Evolutionary conservation across 108 stramenopile species (phyloP).

Genomic region (Nitzschia inconspicua): DNA sequence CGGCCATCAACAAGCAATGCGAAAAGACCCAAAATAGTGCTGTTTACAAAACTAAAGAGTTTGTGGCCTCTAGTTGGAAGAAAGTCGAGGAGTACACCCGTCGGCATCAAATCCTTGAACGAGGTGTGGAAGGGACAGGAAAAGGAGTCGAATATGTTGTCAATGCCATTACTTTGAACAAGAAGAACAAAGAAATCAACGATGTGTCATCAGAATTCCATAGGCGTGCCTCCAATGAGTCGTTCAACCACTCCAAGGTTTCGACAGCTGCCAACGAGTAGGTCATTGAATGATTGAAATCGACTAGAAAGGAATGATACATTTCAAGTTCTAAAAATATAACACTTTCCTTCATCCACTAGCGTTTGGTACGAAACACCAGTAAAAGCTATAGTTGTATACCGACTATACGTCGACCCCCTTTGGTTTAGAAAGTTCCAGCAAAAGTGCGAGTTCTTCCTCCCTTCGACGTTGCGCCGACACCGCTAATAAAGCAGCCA

Average conservation of each 20-base stretch:
- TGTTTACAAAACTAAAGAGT: slow-evolving; percentile 1
- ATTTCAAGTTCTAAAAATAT: too few species aligned
- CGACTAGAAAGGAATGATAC: too few species aligned
- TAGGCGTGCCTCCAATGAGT: too few species aligned
- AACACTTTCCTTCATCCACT: too few species aligned
- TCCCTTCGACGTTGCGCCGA: slow-evolving; percentile 10
- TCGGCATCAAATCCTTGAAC: slow-evolving; percentile 27
- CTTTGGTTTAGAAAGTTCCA: not conserved
- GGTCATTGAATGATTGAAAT: too few species aligned
- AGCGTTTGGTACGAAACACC: too few species aligned
- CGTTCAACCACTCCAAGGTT: too few species aligned
- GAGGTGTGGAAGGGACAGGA: slow-evolving; percentile 25
- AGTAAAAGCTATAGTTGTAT: too few species aligned
- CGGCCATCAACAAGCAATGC: not conserved
- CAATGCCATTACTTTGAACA: not conserved
- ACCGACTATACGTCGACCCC: not conserved
- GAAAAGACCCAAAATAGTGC: not conserved
- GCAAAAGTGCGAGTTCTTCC: slow-evolving; percentile 9
- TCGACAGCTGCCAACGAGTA: too few species aligned
- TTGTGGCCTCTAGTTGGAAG: slow-evolving; percentile 1
- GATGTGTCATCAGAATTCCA: too few species aligned
- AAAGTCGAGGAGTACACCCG: not conserved
- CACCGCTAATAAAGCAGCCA: slow-evolving; percentile 2
- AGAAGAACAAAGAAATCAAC: not conserved
- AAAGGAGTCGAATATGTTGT: slow-evolving; percentile 18